These are phyloP conservation scores for Lunularia cruciata DNA, from an alignment of 225 moss, liverwort and hornwort genomes.

Conservation along the genomic window DNA sequence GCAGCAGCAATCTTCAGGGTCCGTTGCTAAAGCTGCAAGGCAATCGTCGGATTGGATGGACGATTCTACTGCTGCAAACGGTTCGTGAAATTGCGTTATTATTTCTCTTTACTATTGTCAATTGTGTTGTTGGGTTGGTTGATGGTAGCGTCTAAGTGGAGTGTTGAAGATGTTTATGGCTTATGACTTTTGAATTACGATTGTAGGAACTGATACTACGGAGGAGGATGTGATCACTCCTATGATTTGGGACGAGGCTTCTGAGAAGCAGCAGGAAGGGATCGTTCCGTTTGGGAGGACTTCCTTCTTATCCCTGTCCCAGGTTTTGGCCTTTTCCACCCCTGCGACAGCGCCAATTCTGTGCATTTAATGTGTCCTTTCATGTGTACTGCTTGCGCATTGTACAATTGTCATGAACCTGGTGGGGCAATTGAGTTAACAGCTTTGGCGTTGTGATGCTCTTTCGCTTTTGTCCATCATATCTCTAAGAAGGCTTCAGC, in stretches of 20 bases:
- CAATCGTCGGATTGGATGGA: slow-evolving; percentile 31
- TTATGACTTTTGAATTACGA: not conserved
- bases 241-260: slow-evolving; percentile 24
- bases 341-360: not conserved
- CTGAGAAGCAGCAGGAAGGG: slow-evolving; percentile 34
- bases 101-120: not conserved
- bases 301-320: slow-evolving; percentile 26
- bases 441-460: not conserved
- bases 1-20: not conserved
- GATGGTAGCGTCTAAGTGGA: no score
- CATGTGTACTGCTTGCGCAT: not conserved
- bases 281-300: slow-evolving; percentile 30
- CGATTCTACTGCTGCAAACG: slow-evolving; percentile 27
- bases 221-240: slow-evolving; percentile 13
- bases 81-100: slow-evolving; percentile 6
- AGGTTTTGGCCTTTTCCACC: slow-evolving; percentile 24
- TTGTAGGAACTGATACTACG: slow-evolving; percentile 20
- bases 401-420: not conserved
- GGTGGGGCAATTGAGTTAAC: not conserved
- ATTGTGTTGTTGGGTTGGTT: not conserved
- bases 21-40: slow-evolving; percentile 34
- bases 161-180: not conserved
- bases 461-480: not conserved
- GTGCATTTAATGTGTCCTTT: not conserved
- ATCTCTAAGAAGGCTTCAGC: no score